phyloP scores from a whole-genome alignment of 495 filamentous ascomycete genomes.

The Penicillium arizonense region DNA sequence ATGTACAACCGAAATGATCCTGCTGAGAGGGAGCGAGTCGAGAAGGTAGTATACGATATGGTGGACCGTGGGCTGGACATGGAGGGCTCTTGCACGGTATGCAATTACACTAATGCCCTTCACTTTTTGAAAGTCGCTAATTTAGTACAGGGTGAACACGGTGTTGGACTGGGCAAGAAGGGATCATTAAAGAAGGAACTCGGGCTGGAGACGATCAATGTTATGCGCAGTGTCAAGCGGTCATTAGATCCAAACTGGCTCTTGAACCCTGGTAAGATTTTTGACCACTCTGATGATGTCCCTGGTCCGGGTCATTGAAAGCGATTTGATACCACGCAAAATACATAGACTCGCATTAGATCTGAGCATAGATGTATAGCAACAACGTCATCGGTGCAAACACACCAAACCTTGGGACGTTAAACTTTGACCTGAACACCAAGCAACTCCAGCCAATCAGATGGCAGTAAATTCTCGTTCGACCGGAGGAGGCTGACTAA shows the following conservation, averaged over 20 bases:
- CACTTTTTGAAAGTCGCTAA: constrained; percentile 6
- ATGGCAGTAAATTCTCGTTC: constrained; percentile 1
- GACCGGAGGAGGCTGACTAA: constrained; percentile 31
- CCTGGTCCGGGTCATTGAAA: constrained; percentile 3
- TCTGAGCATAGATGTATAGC: neutral
- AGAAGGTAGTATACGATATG: constrained; percentile 83
- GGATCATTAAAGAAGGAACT: constrained; percentile 75
- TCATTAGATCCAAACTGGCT: constrained; percentile 89
- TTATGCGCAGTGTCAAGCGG: constrained; percentile 83
- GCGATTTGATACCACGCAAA: neutral
- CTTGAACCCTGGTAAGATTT: constrained; percentile 90
- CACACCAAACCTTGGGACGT: neutral
- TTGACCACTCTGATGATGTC: constrained; percentile 45
- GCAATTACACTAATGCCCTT: neutral
- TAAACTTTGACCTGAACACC: neutral
- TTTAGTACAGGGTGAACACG: constrained; percentile 71
- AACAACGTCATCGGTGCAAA: neutral
- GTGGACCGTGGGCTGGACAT: constrained; percentile 83
- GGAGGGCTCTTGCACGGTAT: constrained; percentile 86
- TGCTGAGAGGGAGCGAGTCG: constrained; percentile 67
- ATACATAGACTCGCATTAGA: neutral
- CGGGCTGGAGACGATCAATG: constrained; percentile 73
- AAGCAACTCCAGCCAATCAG: constrained; percentile 13
- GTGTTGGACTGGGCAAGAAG: constrained; percentile 87
- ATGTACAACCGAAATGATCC: constrained; percentile 72